A percentile compares a stretch with the other conserved stretches of the same genome.
Evolutionary conservation across 768 basidiomycete species (phyloP).

Genomic region (Clitopilus passeckerianus): DNA sequence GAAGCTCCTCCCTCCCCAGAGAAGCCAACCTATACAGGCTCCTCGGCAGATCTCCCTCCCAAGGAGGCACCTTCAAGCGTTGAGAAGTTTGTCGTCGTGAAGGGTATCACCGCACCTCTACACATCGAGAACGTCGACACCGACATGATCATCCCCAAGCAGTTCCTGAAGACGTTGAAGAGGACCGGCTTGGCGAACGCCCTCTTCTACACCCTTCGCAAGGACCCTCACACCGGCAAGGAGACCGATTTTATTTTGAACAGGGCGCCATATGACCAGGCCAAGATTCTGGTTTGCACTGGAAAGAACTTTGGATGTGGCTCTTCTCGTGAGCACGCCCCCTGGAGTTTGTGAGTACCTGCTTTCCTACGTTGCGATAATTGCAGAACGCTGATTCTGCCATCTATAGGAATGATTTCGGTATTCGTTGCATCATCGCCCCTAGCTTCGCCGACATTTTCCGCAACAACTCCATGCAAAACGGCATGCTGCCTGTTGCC

Average conservation of each 20-base stretch:
- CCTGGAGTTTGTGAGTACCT: constrained; percentile 73
- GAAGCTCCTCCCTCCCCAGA: constrained; percentile 50
- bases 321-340: constrained; percentile 87
- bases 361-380: not conserved
- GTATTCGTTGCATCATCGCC: constrained; percentile 83
- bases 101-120: constrained; percentile 76
- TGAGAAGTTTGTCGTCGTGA: constrained; percentile 63
- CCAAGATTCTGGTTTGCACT: constrained; percentile 78
- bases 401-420: constrained; percentile 75
- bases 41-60: constrained; percentile 31
- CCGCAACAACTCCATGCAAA: constrained; percentile 86
- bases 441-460: constrained; percentile 92
- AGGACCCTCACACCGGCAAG: constrained; percentile 71
- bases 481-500: constrained; percentile 82
- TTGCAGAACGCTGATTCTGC: constrained; percentile 1
- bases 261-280: constrained; percentile 66
- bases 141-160: constrained; percentile 92
- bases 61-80: constrained; percentile 40
- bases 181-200: constrained; percentile 83
- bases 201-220: constrained; percentile 77
- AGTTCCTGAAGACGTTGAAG: constrained; percentile 90
- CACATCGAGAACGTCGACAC: constrained; percentile 86
- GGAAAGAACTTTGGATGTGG: constrained; percentile 91
- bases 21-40: constrained; percentile 22
- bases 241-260: constrained; percentile 86